Base-by-base conservation (phyloP, 768 basidiomycete genomes). In the Boletus sp. region DNA sequence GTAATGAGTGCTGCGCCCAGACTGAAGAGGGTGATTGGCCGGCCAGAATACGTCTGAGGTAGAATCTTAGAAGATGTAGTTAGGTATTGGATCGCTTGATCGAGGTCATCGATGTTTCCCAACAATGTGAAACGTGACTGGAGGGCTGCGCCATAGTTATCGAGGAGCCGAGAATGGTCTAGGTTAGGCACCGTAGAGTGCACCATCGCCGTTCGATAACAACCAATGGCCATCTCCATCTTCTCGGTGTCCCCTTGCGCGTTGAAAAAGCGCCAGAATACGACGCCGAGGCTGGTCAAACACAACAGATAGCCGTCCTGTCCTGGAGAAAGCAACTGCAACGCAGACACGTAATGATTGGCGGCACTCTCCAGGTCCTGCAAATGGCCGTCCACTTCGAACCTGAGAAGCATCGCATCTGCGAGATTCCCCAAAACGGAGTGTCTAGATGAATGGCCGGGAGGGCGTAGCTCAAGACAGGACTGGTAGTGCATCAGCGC, bases 351-450 rank as follows among this genome's bases (percentile, higher is more conserved):
- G 37, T 54, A 55, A 36, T 60, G 9, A 33, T 32, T 40, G 5
- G 24, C 45, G 42, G 68, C 54, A 37, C 24, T 52, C 44, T 73
- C 61, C 32, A 76, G 35, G 52, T 75, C 70, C 47, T 57, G 53
- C 18, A 55, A 39, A 12, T 63, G 53, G 4, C 69, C 64, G 5
- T 66, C 55, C 15, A 52, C 29, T 35, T 69, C 64, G 59, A 66
- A 76, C 24, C 55, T 67, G 56, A 33, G 6, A 20, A 55, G 48
- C 28, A 72, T 54, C 0, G 63, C 56, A 46, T 44, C 57, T 9
- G 63, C 72, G 7, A 76, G 60, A 39, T 60, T 65, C 6, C 50
- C 54, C 32, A 70, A 52, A 42, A 47, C 39, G 14, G 20, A 33
- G 11, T 35, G 18, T 39, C 63, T 65, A 18, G n/a, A 45, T 17